Conservation (phyloP, 805 yeast genomes). For the Blastobotrys terrestris region DNA sequence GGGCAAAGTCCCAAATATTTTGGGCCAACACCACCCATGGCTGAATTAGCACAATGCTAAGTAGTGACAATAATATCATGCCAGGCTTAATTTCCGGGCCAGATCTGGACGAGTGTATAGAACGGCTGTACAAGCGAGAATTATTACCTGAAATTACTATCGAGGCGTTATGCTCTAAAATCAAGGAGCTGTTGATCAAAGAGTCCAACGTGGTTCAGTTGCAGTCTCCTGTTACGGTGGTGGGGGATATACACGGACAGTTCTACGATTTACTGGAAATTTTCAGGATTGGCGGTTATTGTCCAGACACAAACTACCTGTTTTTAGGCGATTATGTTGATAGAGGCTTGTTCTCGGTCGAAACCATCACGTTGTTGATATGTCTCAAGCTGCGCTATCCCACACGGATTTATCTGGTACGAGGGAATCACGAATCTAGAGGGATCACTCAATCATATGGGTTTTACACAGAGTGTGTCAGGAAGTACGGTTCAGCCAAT, state of each 20-base stretch:
- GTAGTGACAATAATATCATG: conserved; percentile 8
- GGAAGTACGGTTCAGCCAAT: conserved; percentile 73
- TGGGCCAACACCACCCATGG: too few species aligned
- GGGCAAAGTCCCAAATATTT: too few species aligned
- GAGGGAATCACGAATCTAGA: conserved; percentile 96
- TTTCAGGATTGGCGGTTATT: conserved; percentile 86
- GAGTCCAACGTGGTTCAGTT: conserved; percentile 87
- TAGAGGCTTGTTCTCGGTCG: conserved; percentile 88
- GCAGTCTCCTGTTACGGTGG: conserved; percentile 84
- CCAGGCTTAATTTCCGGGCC: conserved; percentile 19
- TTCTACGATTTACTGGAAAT: conserved; percentile 90
- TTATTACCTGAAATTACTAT: conserved; percentile 66
- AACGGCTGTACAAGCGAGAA: conserved; percentile 54
- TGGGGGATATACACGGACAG: conserved; percentile 98
- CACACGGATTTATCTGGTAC: conserved; percentile 64
- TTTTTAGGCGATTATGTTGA: conserved; percentile 96
- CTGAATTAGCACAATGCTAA: not conserved
- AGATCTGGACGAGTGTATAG: conserved; percentile 68
- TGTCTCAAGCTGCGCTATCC: conserved; percentile 87
- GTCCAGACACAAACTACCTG: conserved; percentile 89
- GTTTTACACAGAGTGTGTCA: conserved; percentile 87
- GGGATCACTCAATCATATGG: conserved; percentile 98
- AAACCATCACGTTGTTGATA: conserved; percentile 78
- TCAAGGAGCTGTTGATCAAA: conserved; percentile 70
- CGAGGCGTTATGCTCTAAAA: conserved; percentile 66